Conservation (phyloP, 495 filamentous ascomycete species). For the Staphylotrichum tortipilum region DNA sequence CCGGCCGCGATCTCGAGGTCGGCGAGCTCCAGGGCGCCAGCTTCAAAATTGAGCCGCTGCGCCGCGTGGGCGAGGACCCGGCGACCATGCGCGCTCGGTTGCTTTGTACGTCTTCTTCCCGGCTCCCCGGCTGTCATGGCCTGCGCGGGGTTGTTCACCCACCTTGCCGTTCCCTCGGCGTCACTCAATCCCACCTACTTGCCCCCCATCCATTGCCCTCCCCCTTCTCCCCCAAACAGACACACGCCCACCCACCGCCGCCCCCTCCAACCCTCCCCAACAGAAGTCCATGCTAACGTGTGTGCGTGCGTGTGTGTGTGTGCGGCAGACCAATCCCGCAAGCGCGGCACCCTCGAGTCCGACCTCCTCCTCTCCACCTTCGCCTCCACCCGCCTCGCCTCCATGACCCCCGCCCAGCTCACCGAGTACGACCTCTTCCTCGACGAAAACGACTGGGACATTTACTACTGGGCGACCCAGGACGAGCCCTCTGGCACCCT, state of each 20-base stretch:
- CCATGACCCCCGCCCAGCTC: constrained; percentile 67
- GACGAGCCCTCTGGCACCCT: constrained; percentile 36
- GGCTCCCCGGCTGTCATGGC: too few relatives aligned
- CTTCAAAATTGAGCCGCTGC: constrained; percentile 83
- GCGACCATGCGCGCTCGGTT: constrained; percentile 80
- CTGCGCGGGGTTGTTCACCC: too few relatives aligned
- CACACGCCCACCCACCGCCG: too few relatives aligned
- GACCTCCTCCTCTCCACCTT: constrained; percentile 96
- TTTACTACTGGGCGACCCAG: constrained; percentile 99
- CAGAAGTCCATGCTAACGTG: too few relatives aligned
- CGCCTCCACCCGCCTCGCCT: constrained; percentile 63
- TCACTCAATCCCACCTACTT: too few relatives aligned
- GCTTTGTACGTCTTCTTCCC: constrained; percentile 62
- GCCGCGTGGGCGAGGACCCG: constrained; percentile 68
- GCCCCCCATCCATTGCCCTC: neutral
- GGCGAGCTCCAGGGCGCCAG: constrained; percentile 84
- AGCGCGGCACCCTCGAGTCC: constrained; percentile 89
- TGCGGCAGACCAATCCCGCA: constrained; percentile 93
- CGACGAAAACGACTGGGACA: constrained; percentile 99
- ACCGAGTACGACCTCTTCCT: constrained; percentile 85
- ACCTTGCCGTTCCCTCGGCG: too few relatives aligned
- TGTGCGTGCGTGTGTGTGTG: too few relatives aligned
- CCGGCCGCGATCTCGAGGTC: constrained; percentile 59
- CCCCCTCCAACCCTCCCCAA: too few relatives aligned
- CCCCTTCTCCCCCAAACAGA: neutral